Base-by-base conservation (phyloP, 176 grass and related monocot genomes). In the Saccharum officinarum region DNA sequence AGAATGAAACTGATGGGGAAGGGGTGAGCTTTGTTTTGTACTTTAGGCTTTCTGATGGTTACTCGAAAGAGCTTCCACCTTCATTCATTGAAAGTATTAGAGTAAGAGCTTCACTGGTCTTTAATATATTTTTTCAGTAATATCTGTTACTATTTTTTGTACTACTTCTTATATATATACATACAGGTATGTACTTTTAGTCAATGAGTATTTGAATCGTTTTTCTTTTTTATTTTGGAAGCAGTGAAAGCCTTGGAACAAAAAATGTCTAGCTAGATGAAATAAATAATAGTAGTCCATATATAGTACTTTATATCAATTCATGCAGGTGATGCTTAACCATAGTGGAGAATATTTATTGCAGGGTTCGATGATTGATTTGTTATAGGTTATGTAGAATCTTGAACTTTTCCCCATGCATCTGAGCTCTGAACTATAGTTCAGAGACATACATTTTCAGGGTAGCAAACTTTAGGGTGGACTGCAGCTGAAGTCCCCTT, bases 21-120 rank as follows among this genome's bases (percentile, higher is more conserved):
- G 97, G 97, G 49, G 91, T 99, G 75, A 94, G 90, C 86, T 89
- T 99, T 91, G 97, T 99, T 76, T 92, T 99, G 72, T 99, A 99
- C 90, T 99, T 99, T 90, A 89, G 85, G 80, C 92, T 99, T 62
- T 91, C 93, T 77, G 91, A 99, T 83, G 86, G 71, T 85, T 99
- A 92, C 90, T 89, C 84, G 39, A 99, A 99, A 91, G 94, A 99
- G 81, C 92, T 99, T 60, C 86, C 97, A 60, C 82, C 92, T 73
- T 92, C 88, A 80, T 97, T 99, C 63, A 65, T 99, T 42, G 94
- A 96, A 52, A 89, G 84, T 83, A 92, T 99, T 33, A 91, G 66
- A 67, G 97, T 99, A 94, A 92, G 93, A 85, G 31, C 45, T 87
- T 61, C 4, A 83, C 25, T 20, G 41, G 5, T 61, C 80, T 74